Evolutionary conservation across 176 grass and related monocot genomes (phyloP).

Genomic region (Hyparrhenia diplandra): DNA sequence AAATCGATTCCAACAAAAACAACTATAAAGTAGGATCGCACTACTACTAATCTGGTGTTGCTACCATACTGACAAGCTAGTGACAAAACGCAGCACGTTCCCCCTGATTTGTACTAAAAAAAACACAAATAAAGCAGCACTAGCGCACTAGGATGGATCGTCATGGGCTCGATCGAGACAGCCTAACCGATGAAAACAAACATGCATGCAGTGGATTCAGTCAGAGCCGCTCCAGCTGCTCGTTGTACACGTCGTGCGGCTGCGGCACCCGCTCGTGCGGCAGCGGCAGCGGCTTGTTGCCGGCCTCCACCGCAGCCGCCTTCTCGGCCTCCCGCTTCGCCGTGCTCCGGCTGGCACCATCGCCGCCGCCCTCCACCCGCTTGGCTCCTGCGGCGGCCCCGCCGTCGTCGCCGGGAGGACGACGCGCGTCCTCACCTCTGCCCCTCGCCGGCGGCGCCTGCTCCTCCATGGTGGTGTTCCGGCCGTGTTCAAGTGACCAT

Average conservation of each 20-base stretch:
- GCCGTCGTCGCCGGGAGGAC: background rate
- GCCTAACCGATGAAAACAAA: too few relatives aligned
- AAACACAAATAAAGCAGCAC: too few relatives aligned
- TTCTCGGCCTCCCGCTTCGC: background rate
- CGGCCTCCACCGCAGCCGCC: background rate
- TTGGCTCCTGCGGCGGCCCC: background rate
- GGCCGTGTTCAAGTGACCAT: too few relatives aligned
- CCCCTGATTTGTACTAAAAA: too few relatives aligned
- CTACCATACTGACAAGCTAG: too few relatives aligned
- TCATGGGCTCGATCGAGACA: too few relatives aligned
- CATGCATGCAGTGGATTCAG: too few relatives aligned
- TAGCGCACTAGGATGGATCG: too few relatives aligned
- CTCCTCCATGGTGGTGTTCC: background rate
- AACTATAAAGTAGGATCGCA: too few relatives aligned
- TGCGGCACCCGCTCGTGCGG: conserved; percentile 32
- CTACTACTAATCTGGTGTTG: too few relatives aligned
- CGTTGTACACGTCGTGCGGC: conserved; percentile 39
- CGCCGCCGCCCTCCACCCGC: background rate
- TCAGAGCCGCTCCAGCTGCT: conserved; percentile 21
- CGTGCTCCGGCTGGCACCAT: background rate
- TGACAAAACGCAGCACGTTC: too few relatives aligned
- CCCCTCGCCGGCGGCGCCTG: background rate
- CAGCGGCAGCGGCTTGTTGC: conserved; percentile 13
- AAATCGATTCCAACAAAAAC: too few relatives aligned
- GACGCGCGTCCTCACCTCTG: background rate